phyloP scores from a whole-genome alignment of 345 rosid genomes.

The Populus alba region DNA sequence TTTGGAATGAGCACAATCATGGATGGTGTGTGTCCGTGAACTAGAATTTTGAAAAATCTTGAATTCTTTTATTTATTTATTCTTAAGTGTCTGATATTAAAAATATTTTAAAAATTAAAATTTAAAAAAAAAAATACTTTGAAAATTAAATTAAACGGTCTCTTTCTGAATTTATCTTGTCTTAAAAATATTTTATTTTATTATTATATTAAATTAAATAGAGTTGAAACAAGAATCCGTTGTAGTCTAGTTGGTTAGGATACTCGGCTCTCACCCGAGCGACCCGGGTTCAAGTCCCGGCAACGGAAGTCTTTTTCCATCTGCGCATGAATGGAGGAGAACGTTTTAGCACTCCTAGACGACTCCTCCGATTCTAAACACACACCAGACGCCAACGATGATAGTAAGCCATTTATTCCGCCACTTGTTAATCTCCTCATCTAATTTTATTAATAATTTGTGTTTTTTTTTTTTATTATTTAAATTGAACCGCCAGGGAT shows the following conservation, averaged over 20 bases:
- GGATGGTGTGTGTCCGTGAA: too few relatives aligned
- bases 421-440: neutral
- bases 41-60: too few relatives aligned
- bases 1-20: too few relatives aligned
- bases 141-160: too few relatives aligned
- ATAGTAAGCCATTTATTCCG: slow-evolving; percentile 35
- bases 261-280: slow-evolving; percentile 77
- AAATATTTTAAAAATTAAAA: too few relatives aligned
- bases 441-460: neutral
- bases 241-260: slow-evolving; percentile 65
- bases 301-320: slow-evolving; percentile 28
- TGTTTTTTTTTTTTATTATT: neutral
- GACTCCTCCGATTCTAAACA: slow-evolving; percentile 38
- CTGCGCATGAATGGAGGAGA: slow-evolving; percentile 50
- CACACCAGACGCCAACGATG: slow-evolving; percentile 60
- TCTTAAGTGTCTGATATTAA: too few relatives aligned
- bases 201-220: accelerated
- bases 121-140: too few relatives aligned
- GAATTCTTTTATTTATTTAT: too few relatives aligned
- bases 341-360: slow-evolving; percentile 71
- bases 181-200: accelerated
- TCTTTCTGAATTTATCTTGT: too few relatives aligned
- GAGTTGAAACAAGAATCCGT: neutral
- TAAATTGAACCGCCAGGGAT: slow-evolving; percentile 38
- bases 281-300: slow-evolving; percentile 74